phyloP scores from a whole-genome alignment of 2,329 filamentous ascomycete species.

The Colletotrichum australisinense region DNA sequence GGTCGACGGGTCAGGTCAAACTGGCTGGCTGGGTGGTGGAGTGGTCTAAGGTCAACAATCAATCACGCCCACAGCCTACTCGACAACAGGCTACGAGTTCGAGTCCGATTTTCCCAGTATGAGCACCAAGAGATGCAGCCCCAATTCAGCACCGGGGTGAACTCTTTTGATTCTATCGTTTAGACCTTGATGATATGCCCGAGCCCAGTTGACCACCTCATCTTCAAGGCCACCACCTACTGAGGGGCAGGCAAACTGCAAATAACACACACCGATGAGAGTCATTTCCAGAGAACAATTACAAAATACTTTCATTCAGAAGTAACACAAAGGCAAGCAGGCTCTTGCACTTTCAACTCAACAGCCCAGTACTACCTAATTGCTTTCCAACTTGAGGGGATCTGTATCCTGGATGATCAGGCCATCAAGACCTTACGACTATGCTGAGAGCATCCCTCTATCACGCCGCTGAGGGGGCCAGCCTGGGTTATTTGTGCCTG shows the following conservation, averaged over 20 bases:
- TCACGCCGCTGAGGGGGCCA: neutral
- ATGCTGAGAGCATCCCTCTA: neutral
- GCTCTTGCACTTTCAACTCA: neutral
- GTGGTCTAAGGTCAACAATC: too few relatives aligned
- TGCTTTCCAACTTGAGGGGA: neutral
- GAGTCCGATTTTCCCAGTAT: too few relatives aligned
- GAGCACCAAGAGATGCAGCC: neutral
- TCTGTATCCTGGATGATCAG: neutral
- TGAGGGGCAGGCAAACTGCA: neutral
- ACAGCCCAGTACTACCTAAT: neutral
- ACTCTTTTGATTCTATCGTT: too few relatives aligned
- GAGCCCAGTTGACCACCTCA: neutral
- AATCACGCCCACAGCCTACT: too few relatives aligned
- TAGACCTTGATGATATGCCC: too few relatives aligned
- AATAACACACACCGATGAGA: neutral
- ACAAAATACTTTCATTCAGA: neutral
- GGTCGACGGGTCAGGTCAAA: too few relatives aligned
- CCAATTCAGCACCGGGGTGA: too few relatives aligned
- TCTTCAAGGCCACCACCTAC: neutral
- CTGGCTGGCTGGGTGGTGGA: too few relatives aligned
- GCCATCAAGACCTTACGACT: neutral
- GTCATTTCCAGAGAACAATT: neutral
- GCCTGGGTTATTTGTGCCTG: neutral
- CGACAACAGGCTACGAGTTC: too few relatives aligned
- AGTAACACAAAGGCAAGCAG: neutral